Evolutionary conservation across 352 stramenopile genomes (phyloP).

Genomic region (Phytopythium aichiense): DNA sequence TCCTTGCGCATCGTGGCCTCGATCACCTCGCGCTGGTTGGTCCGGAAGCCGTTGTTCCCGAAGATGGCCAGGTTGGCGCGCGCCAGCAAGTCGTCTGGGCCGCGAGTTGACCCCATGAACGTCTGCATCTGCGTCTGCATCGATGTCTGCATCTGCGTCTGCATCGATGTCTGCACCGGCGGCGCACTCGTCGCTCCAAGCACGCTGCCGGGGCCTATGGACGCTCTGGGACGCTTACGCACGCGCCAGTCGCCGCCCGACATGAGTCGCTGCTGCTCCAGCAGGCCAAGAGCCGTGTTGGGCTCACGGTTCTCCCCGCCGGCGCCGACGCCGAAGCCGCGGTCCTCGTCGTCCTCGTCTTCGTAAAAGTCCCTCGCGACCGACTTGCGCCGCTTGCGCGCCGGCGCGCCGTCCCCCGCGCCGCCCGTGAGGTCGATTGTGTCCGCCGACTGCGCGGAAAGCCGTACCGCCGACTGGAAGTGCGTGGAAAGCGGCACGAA

Average conservation of each 20-base stretch:
- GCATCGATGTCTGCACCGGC: not conserved
- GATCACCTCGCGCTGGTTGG: conserved; percentile 91
- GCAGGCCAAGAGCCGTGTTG: conserved; percentile 35
- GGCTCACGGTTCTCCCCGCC: conserved; percentile 35
- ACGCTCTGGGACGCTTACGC: conserved; percentile 14
- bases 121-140: not conserved
- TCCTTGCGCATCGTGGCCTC: conserved; percentile 86
- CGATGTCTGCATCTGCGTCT: not conserved
- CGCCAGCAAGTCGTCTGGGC: conserved; percentile 29
- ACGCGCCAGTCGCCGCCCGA: conserved; percentile 2
- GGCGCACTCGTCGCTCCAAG: not conserved
- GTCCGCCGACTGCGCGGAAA: conserved; percentile 9
- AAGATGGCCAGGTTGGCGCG: conserved; percentile 66
- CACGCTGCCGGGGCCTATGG: not conserved
- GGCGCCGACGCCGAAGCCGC: conserved; percentile 7
- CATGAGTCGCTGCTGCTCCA: conserved; percentile 2
- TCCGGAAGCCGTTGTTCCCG: conserved; percentile 80
- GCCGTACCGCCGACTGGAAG: conserved; percentile 35
- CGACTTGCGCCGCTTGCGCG: conserved; percentile 10
- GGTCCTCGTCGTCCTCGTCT: conserved; percentile 25
- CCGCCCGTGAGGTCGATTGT: conserved; percentile 46
- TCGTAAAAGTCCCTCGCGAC: conserved; percentile 40
- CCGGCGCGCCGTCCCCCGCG: not conserved
- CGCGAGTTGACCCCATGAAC: not conserved
- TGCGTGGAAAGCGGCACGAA: conserved; percentile 58